Base-by-base conservation (phyloP, 2,329 filamentous ascomycete species). In the Purpureocillium takamizusanense region DNA sequence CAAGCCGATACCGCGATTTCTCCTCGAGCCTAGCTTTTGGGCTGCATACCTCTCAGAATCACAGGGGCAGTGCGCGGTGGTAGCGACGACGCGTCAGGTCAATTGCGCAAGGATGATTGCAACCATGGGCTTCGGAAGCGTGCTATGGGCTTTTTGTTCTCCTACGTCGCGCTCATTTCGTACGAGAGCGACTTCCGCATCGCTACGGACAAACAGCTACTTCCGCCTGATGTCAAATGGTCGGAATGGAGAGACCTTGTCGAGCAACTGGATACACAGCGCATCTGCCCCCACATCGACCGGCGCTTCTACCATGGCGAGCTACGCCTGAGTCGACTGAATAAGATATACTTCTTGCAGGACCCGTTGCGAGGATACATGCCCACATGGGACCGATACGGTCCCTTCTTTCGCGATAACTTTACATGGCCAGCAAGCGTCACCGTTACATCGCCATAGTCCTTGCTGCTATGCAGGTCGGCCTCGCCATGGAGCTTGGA, bases 401-500 rank as follows among this genome's bases (percentile, higher is more conserved):
- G 49, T 3, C 49, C 51, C 15, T 66, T 70, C 41, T 62, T 71
- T 32, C 51, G 53, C 11, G 52, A 65, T 27, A 66, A 70, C 42
- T 60, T 70, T 16, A 52, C 54, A 14, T 62, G 51, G 58, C 43
- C 72, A 2, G 52, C 63, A 1, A 51, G 57, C 8, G 47, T 59
- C 2, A 59, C 62, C 4, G 61, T 61, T 72, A 66, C 44, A 46
- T 70, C 15, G 61, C 59, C 30, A 46, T 74, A 13, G 54, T 70
- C 14, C 53, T 74, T 25, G 63, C 63, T 3, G 69, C 69, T 0
- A 68, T 74, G 64, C 69, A 74, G 50, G 65, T 71, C 11, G 66
- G 64, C 1, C 49, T 71, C 10, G 55, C 58, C 3, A 67, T 60
- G 0, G 43, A 57, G 2, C 55, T 70, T 2, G 35, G 33, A 1